Evolutionary conservation across 176 grass and related monocot genomes (phyloP).

Genomic region (Miscanthus lutarioriparius): DNA sequence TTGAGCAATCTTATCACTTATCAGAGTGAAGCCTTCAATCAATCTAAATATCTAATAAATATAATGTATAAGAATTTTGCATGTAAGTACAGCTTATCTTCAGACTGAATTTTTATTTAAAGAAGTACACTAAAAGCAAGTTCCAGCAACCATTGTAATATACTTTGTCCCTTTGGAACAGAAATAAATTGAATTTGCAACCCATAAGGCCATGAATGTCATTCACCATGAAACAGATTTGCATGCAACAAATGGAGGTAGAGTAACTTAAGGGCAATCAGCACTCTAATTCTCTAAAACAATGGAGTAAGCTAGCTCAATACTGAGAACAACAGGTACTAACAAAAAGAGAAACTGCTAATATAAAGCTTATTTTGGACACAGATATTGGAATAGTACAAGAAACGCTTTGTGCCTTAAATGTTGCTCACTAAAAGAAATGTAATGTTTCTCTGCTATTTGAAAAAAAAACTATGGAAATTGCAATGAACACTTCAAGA

Average conservation of each 20-base stretch:
- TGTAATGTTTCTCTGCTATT: conserved; percentile 1
- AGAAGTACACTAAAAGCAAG: background rate
- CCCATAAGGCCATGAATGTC: background rate
- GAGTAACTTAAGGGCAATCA: background rate
- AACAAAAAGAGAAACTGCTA: conserved; percentile 2
- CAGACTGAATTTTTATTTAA: background rate
- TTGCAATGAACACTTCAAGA: conserved; percentile 16
- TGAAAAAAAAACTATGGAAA: background rate
- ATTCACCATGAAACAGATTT: conserved; percentile 16
- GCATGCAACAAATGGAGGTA: background rate
- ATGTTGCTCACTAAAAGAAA: conserved; percentile 6
- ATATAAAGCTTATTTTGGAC: background rate
- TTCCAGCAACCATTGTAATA: background rate
- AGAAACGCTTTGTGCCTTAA: conserved; percentile 8
- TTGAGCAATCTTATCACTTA: background rate
- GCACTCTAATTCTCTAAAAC: background rate
- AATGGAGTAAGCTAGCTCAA: background rate
- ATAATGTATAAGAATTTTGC: background rate
- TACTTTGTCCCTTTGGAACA: background rate
- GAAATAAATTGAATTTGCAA: conserved; percentile 4
- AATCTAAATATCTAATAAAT: background rate
- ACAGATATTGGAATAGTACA: background rate
- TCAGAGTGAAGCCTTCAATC: background rate
- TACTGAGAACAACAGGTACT: conserved; percentile 2
- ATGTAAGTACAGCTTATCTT: background rate